These are phyloP conservation scores for Amyloporia xantha DNA, from an alignment of 768 basidiomycete species.

Conservation along the genomic window DNA sequence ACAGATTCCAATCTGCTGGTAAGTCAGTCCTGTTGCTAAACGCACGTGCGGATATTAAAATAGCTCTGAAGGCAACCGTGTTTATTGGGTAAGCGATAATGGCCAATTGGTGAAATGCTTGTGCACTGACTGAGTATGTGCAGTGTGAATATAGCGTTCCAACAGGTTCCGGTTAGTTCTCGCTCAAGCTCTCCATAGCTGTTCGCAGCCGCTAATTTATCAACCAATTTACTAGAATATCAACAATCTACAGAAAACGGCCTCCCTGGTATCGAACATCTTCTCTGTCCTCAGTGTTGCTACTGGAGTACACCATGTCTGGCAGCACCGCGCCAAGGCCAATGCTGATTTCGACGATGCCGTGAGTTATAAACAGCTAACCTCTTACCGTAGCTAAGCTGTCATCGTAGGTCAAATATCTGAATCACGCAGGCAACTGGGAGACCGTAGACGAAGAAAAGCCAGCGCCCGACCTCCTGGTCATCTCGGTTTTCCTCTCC, in stretches of 20 bases:
- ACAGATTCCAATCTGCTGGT: not conserved
- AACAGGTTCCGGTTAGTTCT: not conserved
- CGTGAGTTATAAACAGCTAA: too few species aligned
- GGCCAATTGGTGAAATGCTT: not conserved
- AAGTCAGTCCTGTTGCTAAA: not conserved
- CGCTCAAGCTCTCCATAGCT: not conserved
- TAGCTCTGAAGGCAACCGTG: not conserved
- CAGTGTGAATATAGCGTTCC: not conserved
- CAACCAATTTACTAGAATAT: not conserved
- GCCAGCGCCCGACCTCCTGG: not conserved
- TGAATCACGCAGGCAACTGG: not conserved
- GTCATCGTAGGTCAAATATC: not conserved
- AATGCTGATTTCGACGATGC: not conserved
- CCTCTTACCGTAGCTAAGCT: too few species aligned
- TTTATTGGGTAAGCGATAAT: not conserved
- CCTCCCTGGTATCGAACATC: not conserved
- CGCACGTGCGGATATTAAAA: not conserved
- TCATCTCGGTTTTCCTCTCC: not conserved
- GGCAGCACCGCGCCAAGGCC: not conserved
- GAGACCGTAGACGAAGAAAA: not conserved
- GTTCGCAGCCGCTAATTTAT: not conserved
- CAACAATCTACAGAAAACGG: not conserved
- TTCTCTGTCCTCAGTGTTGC: not conserved
- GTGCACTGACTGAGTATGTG: not conserved
- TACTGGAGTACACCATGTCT: not conserved